Conservation (phyloP, 2,329 filamentous ascomycete genomes). For the Torrubiella hemipterigena region DNA sequence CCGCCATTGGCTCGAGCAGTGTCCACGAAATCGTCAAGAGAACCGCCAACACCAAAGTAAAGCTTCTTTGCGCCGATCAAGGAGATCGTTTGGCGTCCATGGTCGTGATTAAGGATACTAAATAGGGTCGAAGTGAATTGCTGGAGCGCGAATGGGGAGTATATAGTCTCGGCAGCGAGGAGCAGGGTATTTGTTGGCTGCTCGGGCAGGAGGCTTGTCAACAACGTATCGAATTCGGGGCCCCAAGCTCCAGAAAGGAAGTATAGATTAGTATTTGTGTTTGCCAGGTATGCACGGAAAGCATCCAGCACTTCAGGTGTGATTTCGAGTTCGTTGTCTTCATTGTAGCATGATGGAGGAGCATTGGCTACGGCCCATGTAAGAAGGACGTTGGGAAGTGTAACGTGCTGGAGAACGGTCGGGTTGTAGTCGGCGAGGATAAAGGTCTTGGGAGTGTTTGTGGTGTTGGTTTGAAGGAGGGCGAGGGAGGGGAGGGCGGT, state of each 20-base stretch:
- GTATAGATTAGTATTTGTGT: constrained; percentile 40
- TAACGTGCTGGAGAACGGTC: constrained; percentile 65
- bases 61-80: constrained; percentile 66
- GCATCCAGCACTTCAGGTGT: constrained; percentile 41
- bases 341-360: constrained; percentile 32
- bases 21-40: constrained; percentile 60
- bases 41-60: constrained; percentile 78
- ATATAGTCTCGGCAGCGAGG: constrained; percentile 72
- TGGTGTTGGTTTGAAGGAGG: constrained; percentile 41
- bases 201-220: constrained; percentile 13
- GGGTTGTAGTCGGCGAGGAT: constrained; percentile 72
- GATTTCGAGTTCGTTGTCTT: constrained; percentile 52
- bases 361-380: constrained; percentile 44
- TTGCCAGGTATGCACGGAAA: constrained; percentile 43
- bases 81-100: constrained; percentile 35
- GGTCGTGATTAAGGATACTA: constrained; percentile 38
- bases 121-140: constrained; percentile 59
- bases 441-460: constrained; percentile 35
- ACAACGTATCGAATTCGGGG: constrained; percentile 47
- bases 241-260: constrained; percentile 72
- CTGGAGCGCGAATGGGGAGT: constrained; percentile 59
- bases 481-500: constrained; percentile 63
- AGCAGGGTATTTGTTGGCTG: constrained; percentile 32
- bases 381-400: constrained; percentile 65
- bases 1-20: constrained; percentile 36